Evolutionary conservation across 352 stramenopile species (phyloP).

Genomic region (Halophytophthora polymorphica): DNA sequence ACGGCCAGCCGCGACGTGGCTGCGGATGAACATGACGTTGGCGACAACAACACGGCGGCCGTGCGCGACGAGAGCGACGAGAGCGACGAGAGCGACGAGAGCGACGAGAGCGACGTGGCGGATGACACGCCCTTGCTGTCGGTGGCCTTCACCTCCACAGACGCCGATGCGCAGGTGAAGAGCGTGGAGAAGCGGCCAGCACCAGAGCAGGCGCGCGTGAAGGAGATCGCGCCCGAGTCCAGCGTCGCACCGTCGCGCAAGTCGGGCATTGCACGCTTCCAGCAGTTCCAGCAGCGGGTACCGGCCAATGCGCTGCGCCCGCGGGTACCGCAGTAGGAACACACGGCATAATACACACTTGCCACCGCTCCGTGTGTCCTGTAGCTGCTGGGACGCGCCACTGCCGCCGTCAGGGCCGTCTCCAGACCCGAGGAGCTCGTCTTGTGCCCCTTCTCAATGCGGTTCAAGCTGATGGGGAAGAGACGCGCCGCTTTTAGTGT

Average conservation of each 20-base stretch:
- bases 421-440: too few species aligned
- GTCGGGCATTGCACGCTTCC: conserved; percentile 24
- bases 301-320: conserved; percentile 36
- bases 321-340: too few species aligned
- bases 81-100: conserved; percentile 23
- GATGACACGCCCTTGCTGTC: conserved; percentile 1
- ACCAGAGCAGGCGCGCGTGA: conserved; percentile 15
- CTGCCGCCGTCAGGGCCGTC: too few species aligned
- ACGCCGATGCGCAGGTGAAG: conserved; percentile 2
- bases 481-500: too few species aligned
- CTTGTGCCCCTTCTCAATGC: too few species aligned
- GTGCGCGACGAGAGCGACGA: conserved; percentile 4
- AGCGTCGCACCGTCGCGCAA: conserved; percentile 15
- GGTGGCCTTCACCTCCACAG: conserved; percentile 13
- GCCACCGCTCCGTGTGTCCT: too few species aligned
- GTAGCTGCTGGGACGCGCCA: too few species aligned
- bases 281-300: conserved; percentile 56
- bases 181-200: conserved; percentile 7
- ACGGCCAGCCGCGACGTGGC: conserved; percentile 14
- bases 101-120: conserved; percentile 1
- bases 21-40: neutral
- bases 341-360: too few species aligned
- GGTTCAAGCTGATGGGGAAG: too few species aligned
- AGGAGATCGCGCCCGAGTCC: conserved; percentile 12
- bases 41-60: neutral